A percentile compares a stretch with the other conserved stretches of the same genome.
Evolutionary conservation across 441 rosid genomes (phyloP).

Genomic region (Hura crepitans): DNA sequence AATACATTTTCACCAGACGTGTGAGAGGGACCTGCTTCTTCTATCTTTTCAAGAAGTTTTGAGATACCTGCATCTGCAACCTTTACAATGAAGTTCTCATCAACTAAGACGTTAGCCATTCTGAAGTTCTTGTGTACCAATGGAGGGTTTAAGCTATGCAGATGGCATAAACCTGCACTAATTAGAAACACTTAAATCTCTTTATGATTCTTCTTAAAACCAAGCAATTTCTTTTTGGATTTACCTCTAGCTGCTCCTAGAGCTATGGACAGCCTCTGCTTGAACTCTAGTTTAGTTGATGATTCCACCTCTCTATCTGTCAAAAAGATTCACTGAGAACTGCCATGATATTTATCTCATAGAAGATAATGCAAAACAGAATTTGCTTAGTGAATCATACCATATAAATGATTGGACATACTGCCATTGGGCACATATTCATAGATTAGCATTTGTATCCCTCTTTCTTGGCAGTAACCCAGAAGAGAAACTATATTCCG

Average conservation of each 20-base stretch:
- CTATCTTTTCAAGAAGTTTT: constrained; percentile 37
- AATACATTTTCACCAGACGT: constrained; percentile 32
- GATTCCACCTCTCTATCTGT: constrained; percentile 35
- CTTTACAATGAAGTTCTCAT: constrained; percentile 53
- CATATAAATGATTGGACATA: constrained; percentile 48
- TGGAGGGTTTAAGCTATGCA: constrained; percentile 54
- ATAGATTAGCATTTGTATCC: constrained; percentile 46
- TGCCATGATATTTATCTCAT: background rate
- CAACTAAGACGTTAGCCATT: constrained; percentile 62
- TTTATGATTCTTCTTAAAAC: background rate
- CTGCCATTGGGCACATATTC: constrained; percentile 58
- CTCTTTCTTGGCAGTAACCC: constrained; percentile 55
- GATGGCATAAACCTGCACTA: constrained; percentile 53
- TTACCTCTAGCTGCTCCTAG: constrained; percentile 70
- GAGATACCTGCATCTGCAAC: constrained; percentile 54
- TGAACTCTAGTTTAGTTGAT: constrained; percentile 53
- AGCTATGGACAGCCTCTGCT: constrained; percentile 57
- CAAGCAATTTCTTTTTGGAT: constrained; percentile 10
- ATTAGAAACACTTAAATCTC: constrained; percentile 16
- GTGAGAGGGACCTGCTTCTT: constrained; percentile 55
- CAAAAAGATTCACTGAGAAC: constrained; percentile 15
- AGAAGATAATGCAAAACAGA: constrained; percentile 8
- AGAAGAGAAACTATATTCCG: constrained; percentile 51
- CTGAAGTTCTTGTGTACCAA: constrained; percentile 61
- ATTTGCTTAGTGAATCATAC: constrained; percentile 29